Evolutionary conservation across 1,139 yeast genomes (phyloP).

Genomic region (Sugiyamaella sp.): DNA sequence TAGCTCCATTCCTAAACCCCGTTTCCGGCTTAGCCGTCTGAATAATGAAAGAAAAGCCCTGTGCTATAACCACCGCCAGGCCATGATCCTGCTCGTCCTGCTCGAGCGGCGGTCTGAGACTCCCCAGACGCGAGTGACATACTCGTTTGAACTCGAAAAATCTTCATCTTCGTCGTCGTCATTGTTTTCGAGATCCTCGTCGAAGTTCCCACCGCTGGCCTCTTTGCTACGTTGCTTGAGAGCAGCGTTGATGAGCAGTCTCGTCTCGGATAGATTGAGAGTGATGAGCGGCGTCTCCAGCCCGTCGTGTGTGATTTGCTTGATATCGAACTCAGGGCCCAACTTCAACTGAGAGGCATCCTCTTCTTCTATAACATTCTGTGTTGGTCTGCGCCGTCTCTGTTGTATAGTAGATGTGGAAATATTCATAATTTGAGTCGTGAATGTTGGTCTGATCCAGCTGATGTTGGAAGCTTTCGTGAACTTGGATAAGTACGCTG

Average conservation of each 20-base stretch:
- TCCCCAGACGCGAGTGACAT: conserved; percentile 33
- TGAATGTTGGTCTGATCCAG: conserved; percentile 2
- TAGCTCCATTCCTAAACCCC: too few relatives aligned
- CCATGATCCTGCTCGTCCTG: not conserved
- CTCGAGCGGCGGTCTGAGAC: not conserved
- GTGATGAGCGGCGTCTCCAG: conserved; percentile 78
- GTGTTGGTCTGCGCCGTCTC: conserved; percentile 75
- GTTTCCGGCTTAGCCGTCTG: too few relatives aligned
- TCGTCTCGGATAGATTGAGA: conserved; percentile 83
- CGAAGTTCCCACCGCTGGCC: conserved; percentile 47
- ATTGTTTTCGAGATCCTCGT: conserved; percentile 39
- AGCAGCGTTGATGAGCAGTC: conserved; percentile 88
- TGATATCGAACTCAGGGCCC: conserved; percentile 89
- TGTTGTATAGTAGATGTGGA: conserved; percentile 89
- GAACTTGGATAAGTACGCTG: not conserved
- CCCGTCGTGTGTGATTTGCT: conserved; percentile 81
- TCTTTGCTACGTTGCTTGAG: conserved; percentile 72
- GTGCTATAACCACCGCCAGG: too few relatives aligned
- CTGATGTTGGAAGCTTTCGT: conserved; percentile 13
- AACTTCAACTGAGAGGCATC: conserved; percentile 83
- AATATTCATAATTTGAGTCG: conserved; percentile 63
- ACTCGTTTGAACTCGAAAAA: conserved; percentile 47
- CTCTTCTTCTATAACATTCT: conserved; percentile 63
- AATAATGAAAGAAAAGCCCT: too few relatives aligned
- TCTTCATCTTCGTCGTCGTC: conserved; percentile 49